Evolutionary conservation across 1,284 basidiomycete genomes (phyloP), one percentile per base, ranked within the genome.

Genomic region (Tylopilus sp.): DNA sequence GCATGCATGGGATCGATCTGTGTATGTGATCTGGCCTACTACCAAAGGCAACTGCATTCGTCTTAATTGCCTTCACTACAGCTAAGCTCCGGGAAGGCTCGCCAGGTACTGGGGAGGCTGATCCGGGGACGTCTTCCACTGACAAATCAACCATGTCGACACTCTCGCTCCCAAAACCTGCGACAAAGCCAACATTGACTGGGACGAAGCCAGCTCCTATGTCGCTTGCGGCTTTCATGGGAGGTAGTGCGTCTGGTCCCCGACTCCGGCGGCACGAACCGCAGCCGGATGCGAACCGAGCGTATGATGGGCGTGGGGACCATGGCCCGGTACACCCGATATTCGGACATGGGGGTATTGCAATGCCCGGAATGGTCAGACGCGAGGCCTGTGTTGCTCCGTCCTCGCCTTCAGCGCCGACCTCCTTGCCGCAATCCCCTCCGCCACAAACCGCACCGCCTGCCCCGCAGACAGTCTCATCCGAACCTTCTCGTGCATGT

Each of bases 161-260:
- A 3, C 30, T 35, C 19, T 33, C 58, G 9, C 25, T 54, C 2
- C 48, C 58, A 2, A 66, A 52, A 33, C 41, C 54, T 37, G 54
- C 51, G 35, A 41, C 46, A 0, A 67, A 55, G 19, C 6, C 41
- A 26, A 31, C 42, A 11, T 31, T 53, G 29, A 13, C 41, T 13
- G 51, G 51, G 8, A 26, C 16, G 10, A 66, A 61, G 13, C 3
- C 48, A 8, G 36, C 50, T 5, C 52, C 63, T 15, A 76, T 84
- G 8, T 89, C 88, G 1, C 74, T 90, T 16, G 88, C 88, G 2
- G 74, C 83, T 2, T 88, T 89, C 63, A 89, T 90, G 53, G 88
- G 88, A 37, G 86, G 87, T 4, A 55, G 71, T 0, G 76, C 75
- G 40, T 82, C 84, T 19, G 78, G 74, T 16, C 88, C 88, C 8